Evolutionary conservation across 257 asterid species (phyloP), one percentile per base, ranked within the genome.

Genomic region (Capsicum rhomboideum): DNA sequence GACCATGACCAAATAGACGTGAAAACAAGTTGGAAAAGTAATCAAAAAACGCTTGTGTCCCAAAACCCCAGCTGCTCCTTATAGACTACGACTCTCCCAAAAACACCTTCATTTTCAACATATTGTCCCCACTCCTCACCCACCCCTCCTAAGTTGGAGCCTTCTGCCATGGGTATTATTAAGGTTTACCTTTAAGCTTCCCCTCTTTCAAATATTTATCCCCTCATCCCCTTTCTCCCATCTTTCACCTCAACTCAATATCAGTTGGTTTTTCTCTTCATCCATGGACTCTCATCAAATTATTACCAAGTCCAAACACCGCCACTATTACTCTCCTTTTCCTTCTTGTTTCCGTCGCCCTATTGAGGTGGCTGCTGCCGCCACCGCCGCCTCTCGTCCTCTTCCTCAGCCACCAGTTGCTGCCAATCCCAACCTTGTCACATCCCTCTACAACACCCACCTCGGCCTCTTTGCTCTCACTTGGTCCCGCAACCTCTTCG

Each of bases 401-500:
- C 75, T 83, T 17, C 4, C 83, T 40, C 82, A 55, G 58, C 85
- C 90, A 8, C 85, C 84, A 8, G 6, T 88, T 83, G 29, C 90
- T 28, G 28, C 86, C 6, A 75, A 42, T 26, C 93, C 96, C 46
- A 89, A 85, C 37, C 91, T 92, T 13, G 85, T 90, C 50, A 92
- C 96, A 84, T 87, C 84, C 80, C 89, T 92, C 61, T 90, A 92
- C 88, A 86, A 82, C 18, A 87, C 94, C 29, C 64, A 87, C 3
- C 74, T 86, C 1, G 96, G 93, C 71, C 86, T 87, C 53, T 90
- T 92, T 82, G 92, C 91, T 34, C 87, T 92, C 44, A 90, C 94
- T 28, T 92, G 96, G 96, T 90, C 90, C 2, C 90, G 93, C 55
- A 79, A 72, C 78, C 89, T 86, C 59, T 88, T 92, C 61, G 87